Percentiles rank a stretch among this genome's conserved stretches.
phyloP scores from a whole-genome alignment of 192 early-diverging fungal genomes.

The Coemansia interrupta region DNA sequence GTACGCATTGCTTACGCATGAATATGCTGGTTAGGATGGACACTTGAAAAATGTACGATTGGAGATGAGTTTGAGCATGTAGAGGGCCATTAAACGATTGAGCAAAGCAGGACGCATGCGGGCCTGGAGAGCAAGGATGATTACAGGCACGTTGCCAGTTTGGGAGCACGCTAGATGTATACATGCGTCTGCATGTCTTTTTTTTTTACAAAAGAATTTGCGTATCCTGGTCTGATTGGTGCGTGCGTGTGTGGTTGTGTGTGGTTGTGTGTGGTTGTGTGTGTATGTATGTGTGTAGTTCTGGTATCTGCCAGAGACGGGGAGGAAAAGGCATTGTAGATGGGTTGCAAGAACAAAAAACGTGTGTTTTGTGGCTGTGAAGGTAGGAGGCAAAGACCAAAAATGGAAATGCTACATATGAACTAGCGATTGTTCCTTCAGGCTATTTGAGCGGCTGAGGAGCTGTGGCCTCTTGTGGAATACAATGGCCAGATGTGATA shows the following conservation, averaged over 20 bases:
- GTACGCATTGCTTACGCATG: not conserved
- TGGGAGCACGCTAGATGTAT: conserved; percentile 1
- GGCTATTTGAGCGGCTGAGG: no score
- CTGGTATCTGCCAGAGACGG: not conserved
- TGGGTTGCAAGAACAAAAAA: no score
- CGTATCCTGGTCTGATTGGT: no score
- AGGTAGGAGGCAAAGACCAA: not conserved
- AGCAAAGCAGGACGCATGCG: conserved; percentile 11
- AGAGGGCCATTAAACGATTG: conserved; percentile 1
- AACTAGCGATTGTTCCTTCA: not conserved
- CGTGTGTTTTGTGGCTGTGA: not conserved
- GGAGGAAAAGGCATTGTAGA: no score
- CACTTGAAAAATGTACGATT: not conserved
- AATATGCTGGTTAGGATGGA: conserved; percentile 1
- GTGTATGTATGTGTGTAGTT: not conserved
- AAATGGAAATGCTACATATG: conserved; percentile 4
- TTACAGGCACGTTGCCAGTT: not conserved
- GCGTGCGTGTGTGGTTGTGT: no score
- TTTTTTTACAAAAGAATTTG: no score
- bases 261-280: not conserved
- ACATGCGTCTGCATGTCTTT: conserved; percentile 1
- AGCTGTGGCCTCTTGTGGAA: no score
- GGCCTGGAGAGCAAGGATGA: not conserved
- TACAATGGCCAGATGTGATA: no score
- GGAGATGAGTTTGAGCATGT: not conserved